Conservation (phyloP, 345 rosid species). For the Acer saccharum region DNA sequence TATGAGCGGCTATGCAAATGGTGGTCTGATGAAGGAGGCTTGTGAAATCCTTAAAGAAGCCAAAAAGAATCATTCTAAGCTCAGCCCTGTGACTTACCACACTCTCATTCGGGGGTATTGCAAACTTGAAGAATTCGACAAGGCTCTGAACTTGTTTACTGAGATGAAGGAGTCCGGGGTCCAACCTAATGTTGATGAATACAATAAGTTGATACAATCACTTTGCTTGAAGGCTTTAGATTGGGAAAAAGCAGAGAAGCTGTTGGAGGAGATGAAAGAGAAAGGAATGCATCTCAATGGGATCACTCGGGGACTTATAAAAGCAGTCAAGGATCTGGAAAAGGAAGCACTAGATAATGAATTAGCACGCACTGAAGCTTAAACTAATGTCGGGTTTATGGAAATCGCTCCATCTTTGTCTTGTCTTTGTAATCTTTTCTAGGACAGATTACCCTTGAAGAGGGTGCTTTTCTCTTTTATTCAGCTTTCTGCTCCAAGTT, state of each 20-base stretch:
- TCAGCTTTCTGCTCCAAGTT: constrained; percentile 3
- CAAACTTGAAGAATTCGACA: constrained; percentile 72
- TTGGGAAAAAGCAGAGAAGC: constrained; percentile 72
- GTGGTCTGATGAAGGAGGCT: constrained; percentile 80
- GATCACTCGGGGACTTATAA: constrained; percentile 65
- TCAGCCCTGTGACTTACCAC: constrained; percentile 72
- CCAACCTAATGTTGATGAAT: constrained; percentile 66
- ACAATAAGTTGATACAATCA: constrained; percentile 76
- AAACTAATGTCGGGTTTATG: neutral
- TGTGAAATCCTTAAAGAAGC: constrained; percentile 58
- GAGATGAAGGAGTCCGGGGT: constrained; percentile 77
- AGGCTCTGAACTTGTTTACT: constrained; percentile 61
- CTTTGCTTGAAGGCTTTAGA: constrained; percentile 78
- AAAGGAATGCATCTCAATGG: constrained; percentile 71
- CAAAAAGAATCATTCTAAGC: constrained; percentile 67
- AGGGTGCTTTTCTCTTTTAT: neutral
- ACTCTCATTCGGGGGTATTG: constrained; percentile 77
- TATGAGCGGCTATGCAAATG: constrained; percentile 73
- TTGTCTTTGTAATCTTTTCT: neutral
- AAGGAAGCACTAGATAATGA: constrained; percentile 39
- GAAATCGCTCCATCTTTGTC: neutral
- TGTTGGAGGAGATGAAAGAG: constrained; percentile 64
- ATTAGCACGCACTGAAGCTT: constrained; percentile 32
- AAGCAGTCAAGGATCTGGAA: constrained; percentile 82
- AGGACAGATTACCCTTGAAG: neutral